Base-by-base conservation (phyloP, 2,329 filamentous ascomycete species). In the Verticillium nubilum region DNA sequence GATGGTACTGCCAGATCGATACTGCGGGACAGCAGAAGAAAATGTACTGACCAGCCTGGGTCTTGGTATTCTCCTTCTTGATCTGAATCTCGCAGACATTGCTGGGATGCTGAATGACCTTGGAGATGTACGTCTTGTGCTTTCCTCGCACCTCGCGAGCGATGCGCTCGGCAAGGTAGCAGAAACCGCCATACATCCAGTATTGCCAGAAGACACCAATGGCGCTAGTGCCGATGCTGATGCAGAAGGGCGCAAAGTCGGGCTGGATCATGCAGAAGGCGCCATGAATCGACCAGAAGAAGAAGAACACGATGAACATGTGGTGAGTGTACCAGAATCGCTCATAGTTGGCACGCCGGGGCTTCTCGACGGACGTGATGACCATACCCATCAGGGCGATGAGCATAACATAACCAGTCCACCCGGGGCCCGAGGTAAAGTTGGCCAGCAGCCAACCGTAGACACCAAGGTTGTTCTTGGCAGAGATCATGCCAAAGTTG, bases 271-370 rank as follows among this genome's bases (percentile, higher is more conserved):
- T 94, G 75, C 91, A 94, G 78, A 92, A 95, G 27, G 89, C 89
- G 60, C 91, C 91, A 74, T 96, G 91, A 68, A 94, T 84, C n/a
- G 90, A 87, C 90, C 91, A 95, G 80, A 95, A 93, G 66, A 94
- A 80, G 78, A 95, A 95, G 82, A 95, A 95, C 64, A 94, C 70
- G 74, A 94, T 85, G 72, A 95, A 95, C 72, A 95, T 84, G 77
- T 95, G 91, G 75, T 96, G 91, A 1, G 89, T 91, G 73, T 92
- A 93, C 91, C 91, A 96, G 80, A 95, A 96, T 27, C 90, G 88
- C 73, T 94, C 91, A 72, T 91, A 94, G 77, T 95, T 93, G 62
- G 88, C 88, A 58, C 90, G 86, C 56, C 90, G 84, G 10, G 86
- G 85, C 78, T 90, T 91, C 76, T 94, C 90, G 15, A 90, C 78